phyloP scores from a whole-genome alignment of 1,284 basidiomycete species.

The Trichosporon asahii region DNA sequence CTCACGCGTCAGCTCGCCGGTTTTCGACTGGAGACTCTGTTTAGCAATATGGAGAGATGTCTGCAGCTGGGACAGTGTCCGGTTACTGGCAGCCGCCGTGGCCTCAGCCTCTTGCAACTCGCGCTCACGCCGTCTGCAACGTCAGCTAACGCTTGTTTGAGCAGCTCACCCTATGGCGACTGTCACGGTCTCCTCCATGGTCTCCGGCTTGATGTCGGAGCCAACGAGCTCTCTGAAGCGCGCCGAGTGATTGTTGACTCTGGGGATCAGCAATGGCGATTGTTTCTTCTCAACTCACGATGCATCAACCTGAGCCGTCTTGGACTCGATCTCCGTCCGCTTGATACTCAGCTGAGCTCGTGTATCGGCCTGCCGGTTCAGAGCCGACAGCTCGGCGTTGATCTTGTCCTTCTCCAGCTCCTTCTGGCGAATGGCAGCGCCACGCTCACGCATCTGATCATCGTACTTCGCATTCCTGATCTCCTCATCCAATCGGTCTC shows the following conservation, averaged over 20 bases:
- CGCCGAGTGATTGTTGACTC: slow-evolving; percentile 61
- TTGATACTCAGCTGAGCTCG: slow-evolving; percentile 79
- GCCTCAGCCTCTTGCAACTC: slow-evolving; percentile 61
- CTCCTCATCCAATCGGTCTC: slow-evolving; percentile 60
- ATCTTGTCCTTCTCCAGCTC: slow-evolving; percentile 71
- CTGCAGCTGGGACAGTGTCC: slow-evolving; percentile 62
- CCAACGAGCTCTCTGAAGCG: slow-evolving; percentile 66
- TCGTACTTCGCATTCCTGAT: slow-evolving; percentile 67
- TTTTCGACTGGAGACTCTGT: slow-evolving; percentile 62
- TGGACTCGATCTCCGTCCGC: slow-evolving; percentile 64
- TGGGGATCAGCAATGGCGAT: slow-evolving; percentile 38
- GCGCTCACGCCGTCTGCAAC: slow-evolving; percentile 63
- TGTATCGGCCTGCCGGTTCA: slow-evolving; percentile 77
- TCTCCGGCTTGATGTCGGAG: slow-evolving; percentile 59
- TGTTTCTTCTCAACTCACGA: slow-evolving; percentile 56
- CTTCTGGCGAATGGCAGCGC: slow-evolving; percentile 58
- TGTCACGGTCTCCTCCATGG: slow-evolving; percentile 70
- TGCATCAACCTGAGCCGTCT: slow-evolving; percentile 63
- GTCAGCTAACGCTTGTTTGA: background rate
- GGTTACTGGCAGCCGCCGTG: slow-evolving; percentile 57
- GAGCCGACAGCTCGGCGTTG: slow-evolving; percentile 66
- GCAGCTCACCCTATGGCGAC: slow-evolving; percentile 58
- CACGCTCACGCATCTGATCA: slow-evolving; percentile 62
- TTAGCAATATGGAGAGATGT: slow-evolving; percentile 61
- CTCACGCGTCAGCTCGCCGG: slow-evolving; percentile 63